Evolutionary conservation across 1,284 basidiomycete species (phyloP).

Genomic region (Ustilago loliicola): DNA sequence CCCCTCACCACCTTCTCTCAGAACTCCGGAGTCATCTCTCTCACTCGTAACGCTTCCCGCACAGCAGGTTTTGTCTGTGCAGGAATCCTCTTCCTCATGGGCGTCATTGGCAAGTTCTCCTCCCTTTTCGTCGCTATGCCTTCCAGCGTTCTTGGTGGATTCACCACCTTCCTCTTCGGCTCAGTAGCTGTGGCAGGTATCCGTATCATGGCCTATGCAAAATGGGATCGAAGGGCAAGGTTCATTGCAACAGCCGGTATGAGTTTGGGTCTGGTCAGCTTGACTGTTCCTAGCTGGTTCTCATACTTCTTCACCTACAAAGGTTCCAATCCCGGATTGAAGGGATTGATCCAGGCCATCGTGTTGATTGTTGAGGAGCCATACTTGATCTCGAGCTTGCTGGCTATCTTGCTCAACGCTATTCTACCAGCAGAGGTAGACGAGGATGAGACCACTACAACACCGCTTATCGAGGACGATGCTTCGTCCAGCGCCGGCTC

Average conservation of each 20-base stretch:
- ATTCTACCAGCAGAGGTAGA: slow-evolving; percentile 30
- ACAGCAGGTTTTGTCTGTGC: slow-evolving; percentile 40
- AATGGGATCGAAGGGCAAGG: slow-evolving; percentile 44
- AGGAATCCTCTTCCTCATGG: slow-evolving; percentile 44
- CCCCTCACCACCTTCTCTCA: slow-evolving; percentile 45
- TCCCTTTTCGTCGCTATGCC: slow-evolving; percentile 47
- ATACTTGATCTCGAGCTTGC: slow-evolving; percentile 40
- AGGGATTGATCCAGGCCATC: slow-evolving; percentile 41
- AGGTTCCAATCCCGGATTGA: slow-evolving; percentile 26
- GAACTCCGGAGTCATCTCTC: slow-evolving; percentile 45
- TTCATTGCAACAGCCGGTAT: slow-evolving; percentile 43
- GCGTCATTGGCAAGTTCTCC: slow-evolving; percentile 41
- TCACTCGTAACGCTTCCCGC: slow-evolving; percentile 40
- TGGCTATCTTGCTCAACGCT: slow-evolving; percentile 41
- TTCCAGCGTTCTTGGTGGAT: slow-evolving; percentile 34
- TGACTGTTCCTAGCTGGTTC: slow-evolving; percentile 42
- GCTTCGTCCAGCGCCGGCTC: slow-evolving; percentile 10
- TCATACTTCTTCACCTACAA: slow-evolving; percentile 46
- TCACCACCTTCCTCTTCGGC: slow-evolving; percentile 48
- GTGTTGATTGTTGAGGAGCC: slow-evolving; percentile 49
- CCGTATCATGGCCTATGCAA: slow-evolving; percentile 48
- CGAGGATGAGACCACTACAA: slow-evolving; percentile 2
- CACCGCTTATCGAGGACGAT: slow-evolving; percentile 13
- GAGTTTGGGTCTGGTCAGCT: slow-evolving; percentile 35
- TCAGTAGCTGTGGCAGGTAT: slow-evolving; percentile 43